phyloP scores from a whole-genome alignment of 306 rosid species.

The Hippophae gyantsensis region DNA sequence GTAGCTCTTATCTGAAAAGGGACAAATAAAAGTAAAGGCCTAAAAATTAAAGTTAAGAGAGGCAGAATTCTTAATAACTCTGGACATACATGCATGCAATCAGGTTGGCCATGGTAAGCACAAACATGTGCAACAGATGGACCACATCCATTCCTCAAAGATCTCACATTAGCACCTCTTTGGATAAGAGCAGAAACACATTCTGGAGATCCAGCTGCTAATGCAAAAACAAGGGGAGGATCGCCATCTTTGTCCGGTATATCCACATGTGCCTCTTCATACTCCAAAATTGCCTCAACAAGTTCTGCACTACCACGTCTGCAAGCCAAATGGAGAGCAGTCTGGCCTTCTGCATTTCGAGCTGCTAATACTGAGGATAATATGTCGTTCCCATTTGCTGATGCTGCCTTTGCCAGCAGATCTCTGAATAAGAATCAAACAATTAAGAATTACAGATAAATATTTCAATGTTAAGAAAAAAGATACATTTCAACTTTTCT shows the following conservation, averaged over 20 bases:
- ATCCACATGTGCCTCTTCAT: constrained; percentile 76
- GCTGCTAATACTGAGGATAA: constrained; percentile 67
- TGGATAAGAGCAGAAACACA: constrained; percentile 68
- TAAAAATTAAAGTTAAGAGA: too few relatives aligned
- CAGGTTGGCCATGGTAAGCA: constrained; percentile 98
- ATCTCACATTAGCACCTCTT: constrained; percentile 79
- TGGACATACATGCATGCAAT: constrained; percentile 92
- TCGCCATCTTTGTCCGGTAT: constrained; percentile 93
- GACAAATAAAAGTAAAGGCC: background rate
- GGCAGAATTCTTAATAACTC: constrained; percentile 5
- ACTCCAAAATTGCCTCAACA: constrained; percentile 79
- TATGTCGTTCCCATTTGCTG: constrained; percentile 44
- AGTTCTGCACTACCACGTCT: constrained; percentile 84
- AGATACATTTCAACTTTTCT: too few relatives aligned
- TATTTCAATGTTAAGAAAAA: constrained; percentile 6
- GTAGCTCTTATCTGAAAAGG: constrained; percentile 17
- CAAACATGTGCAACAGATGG: constrained; percentile 96
- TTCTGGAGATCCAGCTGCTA: constrained; percentile 96
- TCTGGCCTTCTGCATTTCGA: constrained; percentile 89
- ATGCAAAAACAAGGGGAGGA: constrained; percentile 95
- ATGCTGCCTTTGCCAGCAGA: constrained; percentile 61
- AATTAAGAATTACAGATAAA: constrained; percentile 14
- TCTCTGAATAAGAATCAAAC: constrained; percentile 43
- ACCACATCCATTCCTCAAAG: constrained; percentile 87
- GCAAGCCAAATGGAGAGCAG: constrained; percentile 97